Base-by-base conservation (phyloP, 2,329 filamentous ascomycete species). In the Aspergillus phoenicis region DNA sequence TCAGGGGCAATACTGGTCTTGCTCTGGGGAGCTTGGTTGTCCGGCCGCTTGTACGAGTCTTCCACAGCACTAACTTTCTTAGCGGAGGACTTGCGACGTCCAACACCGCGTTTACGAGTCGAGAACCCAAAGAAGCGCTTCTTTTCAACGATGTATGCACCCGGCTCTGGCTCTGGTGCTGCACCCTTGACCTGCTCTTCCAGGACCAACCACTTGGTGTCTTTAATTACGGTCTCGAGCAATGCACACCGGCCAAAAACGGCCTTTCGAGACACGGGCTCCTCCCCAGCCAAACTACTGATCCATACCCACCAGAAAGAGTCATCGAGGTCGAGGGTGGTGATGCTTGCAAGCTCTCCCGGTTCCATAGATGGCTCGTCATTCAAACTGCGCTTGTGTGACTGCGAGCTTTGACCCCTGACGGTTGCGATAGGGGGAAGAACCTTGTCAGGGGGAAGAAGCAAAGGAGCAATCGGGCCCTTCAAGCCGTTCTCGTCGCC, bases 281-380 rank as follows among this genome's bases (percentile, higher is more conserved):
- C 95, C 71, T 99, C 95, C 0, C 88, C 90, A 1, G 94, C 93
- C 70, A 99, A 81, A 82, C 94, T 98, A 68, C 88, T 96, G 84
- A 99, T 98, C 95, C 95, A 99, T 4, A 98, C 95, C 94, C 95
- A 98, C 95, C 95, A 99, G 76, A 99, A 99, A 1, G 93, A 90
- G 74, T 98, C 94, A 69, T 99, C 95, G 5, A 99, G 83, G 64
- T 95, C 89, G 60, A 98, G 86, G 39, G 85, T 85, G 24, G 86
- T 90, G 71, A 99, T 97, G 73, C 93, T 98, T 30, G 95, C 95
- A 60, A 99, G 84, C 82, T 99, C 95, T 55, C 93, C 95, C 0
- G 94, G 95, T 66, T 97, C 93, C 0, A 97, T 82, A 43, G 86
- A 82, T 24, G 78, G 78, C 57, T 91, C 87, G 13, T 83, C 84